Percentiles rank a stretch among this genome's conserved stretches.
Evolutionary conservation across 2,329 filamentous ascomycete species (phyloP).

Genomic region (Aspergillus ochraceoroseus): DNA sequence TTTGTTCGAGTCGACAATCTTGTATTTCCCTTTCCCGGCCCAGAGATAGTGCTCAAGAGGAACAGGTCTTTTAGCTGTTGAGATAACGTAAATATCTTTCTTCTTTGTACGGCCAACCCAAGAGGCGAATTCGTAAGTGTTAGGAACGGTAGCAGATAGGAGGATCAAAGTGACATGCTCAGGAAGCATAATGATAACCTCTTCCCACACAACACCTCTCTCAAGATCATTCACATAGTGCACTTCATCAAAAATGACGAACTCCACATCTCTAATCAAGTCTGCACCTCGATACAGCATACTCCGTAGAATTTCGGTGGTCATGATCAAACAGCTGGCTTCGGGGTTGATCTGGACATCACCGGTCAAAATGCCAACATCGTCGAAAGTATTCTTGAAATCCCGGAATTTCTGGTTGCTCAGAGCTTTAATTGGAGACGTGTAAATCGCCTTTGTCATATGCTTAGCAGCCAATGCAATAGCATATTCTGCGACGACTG

Average conservation of each 20-base stretch:
- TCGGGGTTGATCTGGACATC: slow-evolving; percentile 98
- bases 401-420: slow-evolving; percentile 99
- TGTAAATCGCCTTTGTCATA: slow-evolving; percentile 99
- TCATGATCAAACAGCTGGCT: slow-evolving; percentile 98
- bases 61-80: slow-evolving; percentile 89
- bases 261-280: slow-evolving; percentile 93
- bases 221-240: slow-evolving; percentile 98
- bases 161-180: slow-evolving; percentile 95
- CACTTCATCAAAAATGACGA: slow-evolving; percentile 98
- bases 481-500: slow-evolving; percentile 95
- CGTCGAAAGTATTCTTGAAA: slow-evolving; percentile 83
- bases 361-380: slow-evolving; percentile 93
- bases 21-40: slow-evolving; percentile 87
- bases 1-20: slow-evolving; percentile 91
- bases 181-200: slow-evolving; percentile 98
- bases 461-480: slow-evolving; percentile 95
- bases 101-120: slow-evolving; percentile 98
- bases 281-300: slow-evolving; percentile 98
- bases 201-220: slow-evolving; percentile 96
- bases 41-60: slow-evolving; percentile 94
- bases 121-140: slow-evolving; percentile 94
- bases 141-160: slow-evolving; percentile 92
- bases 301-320: slow-evolving; percentile 92
- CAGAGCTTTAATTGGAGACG: slow-evolving; percentile 94
- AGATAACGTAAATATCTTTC: slow-evolving; percentile 98